Base-by-base conservation (phyloP, 140 eudicot species). In the Anethum foeniculum region DNA sequence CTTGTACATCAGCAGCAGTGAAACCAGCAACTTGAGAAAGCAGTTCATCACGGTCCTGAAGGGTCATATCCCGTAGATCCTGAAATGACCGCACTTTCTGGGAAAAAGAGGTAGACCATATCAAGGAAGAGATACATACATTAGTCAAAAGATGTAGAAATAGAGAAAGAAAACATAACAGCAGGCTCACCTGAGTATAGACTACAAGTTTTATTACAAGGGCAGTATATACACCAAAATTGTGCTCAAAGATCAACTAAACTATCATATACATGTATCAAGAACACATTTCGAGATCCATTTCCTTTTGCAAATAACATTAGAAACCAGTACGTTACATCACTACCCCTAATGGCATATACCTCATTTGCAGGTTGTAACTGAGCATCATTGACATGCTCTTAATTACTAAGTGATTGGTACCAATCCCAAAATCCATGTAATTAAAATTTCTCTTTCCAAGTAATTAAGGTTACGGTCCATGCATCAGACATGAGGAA, bases 41-140 rank as follows among this genome's bases (percentile, higher is more conserved):
- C 14, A 94, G 84, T 27, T 92, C 97, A 0, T 84, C 82, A 23
- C 98, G 98, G 69, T 92, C 98, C 76, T 89, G 83, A 60, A 82
- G 90, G 58, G 85, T 85, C 91, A 94, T 79, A 76, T 94, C 97
- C 4, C 85, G 94, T 25, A 92, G 85, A 49, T 94, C 98, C 82
- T 92, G 86, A 76, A 94, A 87, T 11, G 91, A 87, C 7, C 94
- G 90, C 11, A 94, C 88, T 84, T 92, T 94, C 98, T 94, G 89
- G 80, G 58, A 14, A 74, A 49, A 25, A 43, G 25, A 43, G 25
- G 36, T 16, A 44, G 43, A 15, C 30, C 34, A 56, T 30, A 48
- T 36, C 4, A n/a, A 46, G 48, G 8, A 18, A 44, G 10, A n/a
- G 3, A 13, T 43, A 38, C 7, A 21, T 73, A 73, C 47, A 38